Evolutionary conservation across 164 flowering plant species (phyloP).

Genomic region (Vitis cinerea): DNA sequence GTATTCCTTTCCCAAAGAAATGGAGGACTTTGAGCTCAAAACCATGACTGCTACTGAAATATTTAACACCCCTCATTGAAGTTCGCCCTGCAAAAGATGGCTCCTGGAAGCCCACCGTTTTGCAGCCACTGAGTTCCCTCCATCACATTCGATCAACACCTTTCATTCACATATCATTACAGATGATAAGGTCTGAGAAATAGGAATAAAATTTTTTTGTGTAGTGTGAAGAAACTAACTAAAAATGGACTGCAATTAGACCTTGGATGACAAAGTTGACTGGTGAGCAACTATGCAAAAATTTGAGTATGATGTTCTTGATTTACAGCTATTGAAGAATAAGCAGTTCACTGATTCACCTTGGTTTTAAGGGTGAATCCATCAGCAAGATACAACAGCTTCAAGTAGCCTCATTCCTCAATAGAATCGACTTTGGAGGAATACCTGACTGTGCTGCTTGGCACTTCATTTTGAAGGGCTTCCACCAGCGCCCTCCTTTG

Average conservation of each 20-base stretch:
- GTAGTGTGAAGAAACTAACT: neutral
- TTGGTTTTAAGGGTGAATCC: conserved; percentile 60
- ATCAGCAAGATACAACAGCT: conserved; percentile 65
- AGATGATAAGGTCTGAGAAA: too few relatives aligned
- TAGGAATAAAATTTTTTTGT: too few relatives aligned
- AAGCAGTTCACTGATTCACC: conserved; percentile 28
- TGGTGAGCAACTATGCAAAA: too few relatives aligned
- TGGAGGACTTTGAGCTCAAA: conserved; percentile 30
- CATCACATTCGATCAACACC: conserved; percentile 60
- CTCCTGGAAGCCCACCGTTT: conserved; percentile 41
- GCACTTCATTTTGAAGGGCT: conserved; percentile 53
- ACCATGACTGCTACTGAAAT: conserved; percentile 30
- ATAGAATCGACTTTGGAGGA: conserved; percentile 68
- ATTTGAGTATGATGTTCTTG: too few relatives aligned
- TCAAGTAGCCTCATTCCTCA: conserved; percentile 49
- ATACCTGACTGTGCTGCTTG: conserved; percentile 65
- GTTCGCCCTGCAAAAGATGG: conserved; percentile 19
- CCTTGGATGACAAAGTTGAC: too few relatives aligned
- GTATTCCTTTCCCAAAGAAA: conserved; percentile 40
- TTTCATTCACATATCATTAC: neutral
- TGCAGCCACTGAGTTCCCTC: conserved; percentile 52
- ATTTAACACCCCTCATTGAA: conserved; percentile 34
- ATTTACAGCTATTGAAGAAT: too few relatives aligned
- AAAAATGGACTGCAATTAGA: neutral
- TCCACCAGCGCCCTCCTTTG: conserved; percentile 53